phyloP scores from a whole-genome alignment of 2,329 filamentous ascomycete genomes.

The Fusarium lateritium region DNA sequence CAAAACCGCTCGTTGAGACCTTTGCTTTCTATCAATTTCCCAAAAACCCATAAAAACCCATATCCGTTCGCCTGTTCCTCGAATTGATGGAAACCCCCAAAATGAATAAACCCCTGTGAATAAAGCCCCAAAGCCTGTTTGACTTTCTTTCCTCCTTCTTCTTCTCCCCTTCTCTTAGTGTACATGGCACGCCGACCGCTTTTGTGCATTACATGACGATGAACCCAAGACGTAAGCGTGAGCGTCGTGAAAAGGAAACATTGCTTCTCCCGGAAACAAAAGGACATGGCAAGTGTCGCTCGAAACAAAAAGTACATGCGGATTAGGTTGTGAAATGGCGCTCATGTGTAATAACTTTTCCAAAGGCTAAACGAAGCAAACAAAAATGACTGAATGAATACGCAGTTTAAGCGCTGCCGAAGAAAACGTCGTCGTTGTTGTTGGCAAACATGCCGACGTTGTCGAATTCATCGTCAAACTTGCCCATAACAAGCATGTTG shows the following conservation, averaged over 20 bases:
- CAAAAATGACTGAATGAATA: conserved; percentile 5
- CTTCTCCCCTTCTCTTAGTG: conserved; percentile 18
- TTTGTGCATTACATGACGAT: conserved; percentile 28
- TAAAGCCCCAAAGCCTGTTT: conserved; percentile 20
- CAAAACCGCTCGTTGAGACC: conserved; percentile 30
- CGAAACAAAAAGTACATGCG: conserved; percentile 30
- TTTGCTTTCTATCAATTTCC: conserved; percentile 41
- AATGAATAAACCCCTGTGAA: conserved; percentile 3
- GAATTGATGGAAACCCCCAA: background rate
- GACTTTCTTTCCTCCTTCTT: background rate
- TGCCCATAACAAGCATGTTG: conserved; percentile 65
- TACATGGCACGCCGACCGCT: conserved; percentile 28
- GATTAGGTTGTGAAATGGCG: conserved; percentile 34
- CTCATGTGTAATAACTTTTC: conserved; percentile 31
- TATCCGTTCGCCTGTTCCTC: conserved; percentile 24
- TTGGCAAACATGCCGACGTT: conserved; percentile 67
- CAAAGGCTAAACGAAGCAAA: conserved; percentile 6
- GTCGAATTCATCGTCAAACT: conserved; percentile 69
- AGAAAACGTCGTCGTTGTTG: conserved; percentile 67
- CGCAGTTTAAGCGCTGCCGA: conserved; percentile 55
- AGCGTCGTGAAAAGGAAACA: conserved; percentile 41
- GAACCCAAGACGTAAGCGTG: conserved; percentile 34
- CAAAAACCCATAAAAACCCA: conserved; percentile 7
- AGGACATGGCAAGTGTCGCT: conserved; percentile 5
- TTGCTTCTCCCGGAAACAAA: conserved; percentile 26